Evolutionary conservation across 2,329 filamentous ascomycete genomes (phyloP), one percentile per base, ranked within the genome.

Genomic region (Orbilia quercus): DNA sequence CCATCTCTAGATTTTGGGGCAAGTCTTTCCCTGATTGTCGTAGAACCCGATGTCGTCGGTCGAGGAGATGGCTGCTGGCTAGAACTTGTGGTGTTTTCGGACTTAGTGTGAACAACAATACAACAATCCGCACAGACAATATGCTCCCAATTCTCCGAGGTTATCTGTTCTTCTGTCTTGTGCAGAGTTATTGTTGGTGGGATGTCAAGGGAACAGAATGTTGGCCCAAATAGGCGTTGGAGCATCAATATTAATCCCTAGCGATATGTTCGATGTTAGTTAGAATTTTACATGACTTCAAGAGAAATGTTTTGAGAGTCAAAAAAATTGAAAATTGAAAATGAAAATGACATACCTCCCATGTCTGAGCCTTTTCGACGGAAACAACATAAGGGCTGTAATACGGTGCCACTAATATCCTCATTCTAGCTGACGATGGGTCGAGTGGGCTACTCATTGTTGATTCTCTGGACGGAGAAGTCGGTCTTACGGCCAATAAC

Each of bases 341-440:
- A 28, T 59, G 11, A 16, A 18, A 54, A 47, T 14, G 4, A 74
- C 70, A 40, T 67, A 77, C 76, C 47, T 77, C 75, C 76, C 76
- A 77, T n/a, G 76, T 77, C 44, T 75, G 62, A 34, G 76, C 76
- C 42, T 76, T 77, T 38, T 77, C 72, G 45, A 76, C 40, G 20
- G 76, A 76, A 25, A 77, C 76, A 28, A 77, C 75, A 48, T 76
- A 77, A 25, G 76, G 76, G 18, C 74, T 75, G 48, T 77, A 77
- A 64, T 77, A 76, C 12, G 76, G 76, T 40, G 76, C 76, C 2
- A 77, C 73, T 25, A 77, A 62, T 63, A 77, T 77, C 31, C 75
- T 72, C 55, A 78, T 76, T 38, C 75, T 75, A 31, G 75, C 74
- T 60, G 76, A 69, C 70, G 80, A 85, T 16, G 67, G 67, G 45